phyloP scores from a whole-genome alignment of 129 eudicot species.

The Mikania micrantha region DNA sequence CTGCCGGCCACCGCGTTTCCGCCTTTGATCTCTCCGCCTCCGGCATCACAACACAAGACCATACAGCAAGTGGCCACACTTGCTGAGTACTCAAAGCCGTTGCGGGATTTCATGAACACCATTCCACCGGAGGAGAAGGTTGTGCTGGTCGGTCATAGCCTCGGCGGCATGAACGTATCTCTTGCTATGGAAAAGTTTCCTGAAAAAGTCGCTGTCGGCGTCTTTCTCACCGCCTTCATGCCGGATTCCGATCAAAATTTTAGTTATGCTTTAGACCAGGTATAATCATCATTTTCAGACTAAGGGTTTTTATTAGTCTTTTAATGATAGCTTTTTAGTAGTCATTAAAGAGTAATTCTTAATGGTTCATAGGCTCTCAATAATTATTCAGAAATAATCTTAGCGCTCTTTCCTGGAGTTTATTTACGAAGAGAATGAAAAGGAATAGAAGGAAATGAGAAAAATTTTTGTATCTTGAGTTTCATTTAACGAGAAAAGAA shows the following conservation, averaged over 20 bases:
- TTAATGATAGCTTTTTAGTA: no score
- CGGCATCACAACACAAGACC: slow-evolving; percentile 45
- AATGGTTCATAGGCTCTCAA: no score
- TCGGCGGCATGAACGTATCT: slow-evolving; percentile 50
- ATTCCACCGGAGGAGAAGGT: slow-evolving; percentile 52
- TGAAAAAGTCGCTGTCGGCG: slow-evolving; percentile 37
- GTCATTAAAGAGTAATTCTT: no score
- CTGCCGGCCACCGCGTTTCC: slow-evolving; percentile 59
- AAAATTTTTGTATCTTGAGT: no score
- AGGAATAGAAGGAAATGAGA: no score
- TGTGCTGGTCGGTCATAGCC: slow-evolving; percentile 58
- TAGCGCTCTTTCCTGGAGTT: no score
- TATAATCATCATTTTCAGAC: background rate
- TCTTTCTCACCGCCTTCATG: slow-evolving; percentile 57
- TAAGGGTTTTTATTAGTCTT: background rate
- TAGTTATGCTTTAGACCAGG: slow-evolving; percentile 35
- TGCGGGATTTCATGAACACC: slow-evolving; percentile 41
- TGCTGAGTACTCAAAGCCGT: slow-evolving; percentile 46
- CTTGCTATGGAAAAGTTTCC: slow-evolving; percentile 63
- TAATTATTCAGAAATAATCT: no score
- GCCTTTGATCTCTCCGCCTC: slow-evolving; percentile 60
- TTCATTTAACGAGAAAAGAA: no score
- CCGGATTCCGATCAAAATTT: slow-evolving; percentile 41
- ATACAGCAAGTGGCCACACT: slow-evolving; percentile 39
- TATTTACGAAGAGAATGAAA: no score